Percentiles rank a stretch among this genome's conserved stretches.
These are phyloP conservation scores for Angomonas desouzai DNA, from an alignment of 208 protist species.

Conservation along the genomic window DNA sequence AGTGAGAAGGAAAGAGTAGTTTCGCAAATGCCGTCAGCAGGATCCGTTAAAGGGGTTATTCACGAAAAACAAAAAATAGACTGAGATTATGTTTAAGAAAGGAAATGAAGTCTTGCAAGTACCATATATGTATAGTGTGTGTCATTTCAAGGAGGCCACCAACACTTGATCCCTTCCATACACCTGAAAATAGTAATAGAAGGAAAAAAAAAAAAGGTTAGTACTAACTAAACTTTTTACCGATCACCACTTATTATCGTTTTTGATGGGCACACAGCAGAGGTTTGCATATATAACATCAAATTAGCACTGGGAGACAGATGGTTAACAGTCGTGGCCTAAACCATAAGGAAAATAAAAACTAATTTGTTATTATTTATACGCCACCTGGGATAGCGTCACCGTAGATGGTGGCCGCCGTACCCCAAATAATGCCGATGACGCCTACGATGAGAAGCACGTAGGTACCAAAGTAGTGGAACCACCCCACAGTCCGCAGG, in stretches of 20 bases:
- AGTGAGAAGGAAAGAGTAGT: too few relatives aligned
- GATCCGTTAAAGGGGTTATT: too few relatives aligned
- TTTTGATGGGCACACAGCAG: background rate
- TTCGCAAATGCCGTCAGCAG: conserved; percentile 27
- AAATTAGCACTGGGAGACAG: too few relatives aligned
- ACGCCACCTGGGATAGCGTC: conserved; percentile 17
- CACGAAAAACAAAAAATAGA: too few relatives aligned
- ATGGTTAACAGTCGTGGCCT: too few relatives aligned
- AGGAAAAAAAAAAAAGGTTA: conserved; percentile 7
- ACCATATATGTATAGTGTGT: too few relatives aligned
- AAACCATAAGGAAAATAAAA: conserved; percentile 10
- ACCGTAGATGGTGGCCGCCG: conserved; percentile 45
- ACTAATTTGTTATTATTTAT: background rate
- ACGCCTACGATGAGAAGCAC: conserved; percentile 59
- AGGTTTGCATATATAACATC: conserved; percentile 15
- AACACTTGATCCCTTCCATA: conserved; percentile 49
- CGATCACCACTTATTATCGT: conserved; percentile 3
- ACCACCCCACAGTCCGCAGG: conserved; percentile 31
- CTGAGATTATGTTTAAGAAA: too few relatives aligned
- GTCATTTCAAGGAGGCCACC: too few relatives aligned
- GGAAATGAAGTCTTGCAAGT: too few relatives aligned
- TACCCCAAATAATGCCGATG: conserved; percentile 67
- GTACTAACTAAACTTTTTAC: conserved; percentile 6
- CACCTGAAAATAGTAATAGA: too few relatives aligned
- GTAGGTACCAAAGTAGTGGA: conserved; percentile 55